A percentile compares a stretch with the other conserved stretches of the same genome.
Conservation (phyloP, 2,329 filamentous ascomycete genomes). For the Neocucurbitaria cava region DNA sequence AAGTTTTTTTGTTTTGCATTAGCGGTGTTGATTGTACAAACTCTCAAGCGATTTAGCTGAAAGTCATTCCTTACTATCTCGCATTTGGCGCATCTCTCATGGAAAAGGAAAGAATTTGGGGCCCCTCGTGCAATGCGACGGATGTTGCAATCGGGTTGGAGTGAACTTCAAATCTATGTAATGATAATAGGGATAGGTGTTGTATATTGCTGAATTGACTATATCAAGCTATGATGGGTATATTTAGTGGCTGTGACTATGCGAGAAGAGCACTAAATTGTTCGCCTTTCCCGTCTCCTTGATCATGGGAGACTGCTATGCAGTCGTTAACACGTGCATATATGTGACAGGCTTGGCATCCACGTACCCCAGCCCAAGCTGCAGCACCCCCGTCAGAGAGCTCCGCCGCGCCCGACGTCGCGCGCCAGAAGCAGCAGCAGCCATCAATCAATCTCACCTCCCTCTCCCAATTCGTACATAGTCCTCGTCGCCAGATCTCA, state of each 20-base stretch:
- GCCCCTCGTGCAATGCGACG: not conserved
- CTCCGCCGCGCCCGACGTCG: conserved; percentile 21
- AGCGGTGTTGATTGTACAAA: conserved; percentile 14
- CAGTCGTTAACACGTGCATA: not conserved
- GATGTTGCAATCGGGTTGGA: not conserved
- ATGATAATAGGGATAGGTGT: conserved; percentile 7
- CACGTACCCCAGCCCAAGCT: conserved; percentile 8
- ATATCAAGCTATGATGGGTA: not conserved
- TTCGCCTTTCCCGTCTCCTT: too few species aligned
- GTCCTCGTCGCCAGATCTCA: not conserved
- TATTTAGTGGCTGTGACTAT: too few species aligned
- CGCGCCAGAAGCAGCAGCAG: conserved; percentile 5
- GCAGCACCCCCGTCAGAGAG: conserved; percentile 11
- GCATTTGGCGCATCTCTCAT: conserved; percentile 12
- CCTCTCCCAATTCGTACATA: not conserved
- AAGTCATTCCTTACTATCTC: not conserved
- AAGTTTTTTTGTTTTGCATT: conserved; percentile 28
- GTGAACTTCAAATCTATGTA: conserved; percentile 4
- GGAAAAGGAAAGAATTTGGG: conserved; percentile 9
- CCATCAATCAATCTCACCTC: not conserved
- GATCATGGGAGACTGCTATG: too few species aligned
- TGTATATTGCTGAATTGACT: not conserved
- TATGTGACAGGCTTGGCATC: conserved; percentile 3
- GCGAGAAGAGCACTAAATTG: too few species aligned
- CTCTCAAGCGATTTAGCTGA: not conserved